Evolutionary conservation across 768 basidiomycete species (phyloP), one percentile per base, ranked within the genome.

Genomic region (Phallus indusiatus): DNA sequence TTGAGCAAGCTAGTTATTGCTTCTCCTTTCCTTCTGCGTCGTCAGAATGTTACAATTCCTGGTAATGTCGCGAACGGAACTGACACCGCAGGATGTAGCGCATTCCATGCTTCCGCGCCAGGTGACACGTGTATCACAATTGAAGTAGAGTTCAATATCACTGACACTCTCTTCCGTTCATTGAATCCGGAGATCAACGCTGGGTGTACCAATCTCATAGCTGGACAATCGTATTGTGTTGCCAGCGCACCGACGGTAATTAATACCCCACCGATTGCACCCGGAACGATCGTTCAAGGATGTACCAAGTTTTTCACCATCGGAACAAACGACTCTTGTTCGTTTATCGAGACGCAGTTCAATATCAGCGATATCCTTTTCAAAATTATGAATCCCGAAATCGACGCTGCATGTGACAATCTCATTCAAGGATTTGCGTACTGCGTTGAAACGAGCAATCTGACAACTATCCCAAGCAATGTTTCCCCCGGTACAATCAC

Each of bases 181-280:
- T 37, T 34, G 54, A 56, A 56, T 42, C 54, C 54, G 24, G 54
- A 56, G 54, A 56, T 56, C 6, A 56, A 56, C 55, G 7, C 55
- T 7, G n/a, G 12, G 18, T 56, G 55, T 42, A 28, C 18, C 8
- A 51, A 51, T n/a, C 49, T 51, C 7, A 51, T 51, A 7, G 18
- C 24, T 20, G 49, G 49, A 8, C 9, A 51, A 8, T 7, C 49
- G 24, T 51, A 51, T 51, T 51, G 49, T n/a, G 49, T 51, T n/a
- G 36, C 36, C 16, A 16, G 36, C 36, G 8, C 36, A 8, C 36
- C 36, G 36, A 8, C 36, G 36, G 16, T 16, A 37, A 37, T n/a
- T 16, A 16, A 16, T 37, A 37, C 36, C 33, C 54, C n/a, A n/a
- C n/a, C n/a, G n/a, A n/a, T n/a, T n/a, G n/a, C n/a, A n/a, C n/a